phyloP scores from a whole-genome alignment of 192 early-diverging fungal species.

The Chytriomyces sp. region DNA sequence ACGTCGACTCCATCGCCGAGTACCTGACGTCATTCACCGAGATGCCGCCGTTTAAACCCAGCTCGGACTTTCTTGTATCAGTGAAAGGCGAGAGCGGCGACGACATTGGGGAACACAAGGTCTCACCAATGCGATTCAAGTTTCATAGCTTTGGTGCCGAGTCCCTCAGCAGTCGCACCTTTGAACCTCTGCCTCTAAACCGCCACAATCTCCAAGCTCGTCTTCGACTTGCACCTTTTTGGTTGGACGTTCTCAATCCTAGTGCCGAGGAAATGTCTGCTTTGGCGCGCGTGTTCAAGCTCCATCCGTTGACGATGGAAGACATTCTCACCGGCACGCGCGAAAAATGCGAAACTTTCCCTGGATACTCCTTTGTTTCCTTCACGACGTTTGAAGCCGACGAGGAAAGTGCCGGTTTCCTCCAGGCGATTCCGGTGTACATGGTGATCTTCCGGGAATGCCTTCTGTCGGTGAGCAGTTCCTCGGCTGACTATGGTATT shows the following conservation, averaged over 20 bases:
- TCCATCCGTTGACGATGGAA: slow-evolving; percentile 90
- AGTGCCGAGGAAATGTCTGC: slow-evolving; percentile 46
- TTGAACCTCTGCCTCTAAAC: slow-evolving; percentile 36
- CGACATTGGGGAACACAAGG: slow-evolving; percentile 3
- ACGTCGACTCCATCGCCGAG: background rate
- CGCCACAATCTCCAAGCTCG: background rate
- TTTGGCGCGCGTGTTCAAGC: slow-evolving; percentile 60
- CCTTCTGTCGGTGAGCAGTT: slow-evolving; percentile 51
- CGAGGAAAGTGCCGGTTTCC: slow-evolving; percentile 40
- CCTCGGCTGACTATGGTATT: background rate
- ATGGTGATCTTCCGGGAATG: slow-evolving; percentile 60
- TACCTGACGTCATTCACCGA: background rate
- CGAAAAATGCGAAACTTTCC: slow-evolving; percentile 93
- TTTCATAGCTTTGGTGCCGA: slow-evolving; percentile 46
- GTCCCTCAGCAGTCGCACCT: slow-evolving; percentile 17
- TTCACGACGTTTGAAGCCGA: slow-evolving; percentile 63
- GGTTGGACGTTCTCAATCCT: slow-evolving; percentile 54
- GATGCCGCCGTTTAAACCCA: background rate
- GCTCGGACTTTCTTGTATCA: too few relatives aligned
- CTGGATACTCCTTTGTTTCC: slow-evolving; percentile 90
- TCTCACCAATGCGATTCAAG: slow-evolving; percentile 27
- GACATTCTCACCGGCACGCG: slow-evolving; percentile 88
- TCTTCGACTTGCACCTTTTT: slow-evolving; percentile 47
- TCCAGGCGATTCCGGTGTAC: slow-evolving; percentile 59
- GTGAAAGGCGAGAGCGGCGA: background rate